phyloP scores from a whole-genome alignment of 2,329 filamentous ascomycete genomes.

The Ophiostoma populinum region DNA sequence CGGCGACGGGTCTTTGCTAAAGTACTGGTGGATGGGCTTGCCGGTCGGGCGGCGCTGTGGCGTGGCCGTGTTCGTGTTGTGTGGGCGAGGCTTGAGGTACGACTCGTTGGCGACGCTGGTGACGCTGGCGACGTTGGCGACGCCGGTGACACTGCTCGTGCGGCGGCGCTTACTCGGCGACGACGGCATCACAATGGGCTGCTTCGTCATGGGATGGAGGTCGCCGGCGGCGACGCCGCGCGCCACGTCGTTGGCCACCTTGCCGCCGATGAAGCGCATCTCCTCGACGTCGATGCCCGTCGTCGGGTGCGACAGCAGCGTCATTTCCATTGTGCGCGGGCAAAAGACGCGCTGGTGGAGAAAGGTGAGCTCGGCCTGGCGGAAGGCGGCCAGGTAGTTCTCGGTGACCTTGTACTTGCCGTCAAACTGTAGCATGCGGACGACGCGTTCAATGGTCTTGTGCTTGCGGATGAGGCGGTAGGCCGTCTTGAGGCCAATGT shows the following conservation, averaged over 20 bases:
- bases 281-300: conserved; percentile 45
- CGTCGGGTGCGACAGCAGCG: conserved; percentile 55
- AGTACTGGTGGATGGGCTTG: conserved; percentile 39
- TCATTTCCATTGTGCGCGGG: conserved; percentile 49
- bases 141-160: conserved; percentile 17
- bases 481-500: conserved; percentile 83
- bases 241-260: conserved; percentile 53
- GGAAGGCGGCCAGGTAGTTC: conserved; percentile 66
- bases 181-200: conserved; percentile 30
- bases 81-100: conserved; percentile 3
- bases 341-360: conserved; percentile 91
- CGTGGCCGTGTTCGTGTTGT: background rate
- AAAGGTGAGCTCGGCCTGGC: conserved; percentile 80
- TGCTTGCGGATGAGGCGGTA: conserved; percentile 81
- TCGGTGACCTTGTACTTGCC: conserved; percentile 67
- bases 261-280: conserved; percentile 66
- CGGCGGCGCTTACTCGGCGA: conserved; percentile 24
- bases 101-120: conserved; percentile 10
- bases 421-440: conserved; percentile 76
- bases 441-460: conserved; percentile 66
- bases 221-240: conserved; percentile 63
- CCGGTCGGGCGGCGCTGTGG: conserved; percentile 12
- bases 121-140: conserved; percentile 11
- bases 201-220: conserved; percentile 78
- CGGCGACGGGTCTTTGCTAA: conserved; percentile 25